Evolutionary conservation across 768 basidiomycete species (phyloP), one percentile per base, ranked within the genome.

Genomic region (Infundibulicybe gibba): DNA sequence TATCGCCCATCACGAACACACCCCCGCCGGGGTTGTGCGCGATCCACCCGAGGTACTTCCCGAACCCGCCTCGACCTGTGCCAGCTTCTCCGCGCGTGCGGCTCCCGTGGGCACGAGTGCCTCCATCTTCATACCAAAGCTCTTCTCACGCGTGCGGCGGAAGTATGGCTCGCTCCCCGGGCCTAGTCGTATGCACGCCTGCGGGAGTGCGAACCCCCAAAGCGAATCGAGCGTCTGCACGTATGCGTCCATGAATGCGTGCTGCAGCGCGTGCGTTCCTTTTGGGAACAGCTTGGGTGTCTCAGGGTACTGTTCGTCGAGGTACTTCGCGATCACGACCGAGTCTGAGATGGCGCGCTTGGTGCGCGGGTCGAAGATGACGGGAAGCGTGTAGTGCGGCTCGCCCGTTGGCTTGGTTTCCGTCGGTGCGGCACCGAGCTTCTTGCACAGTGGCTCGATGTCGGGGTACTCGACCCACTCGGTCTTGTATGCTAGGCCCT

Each of bases 221-320:
- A 61, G 14, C 12, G 55, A 49, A 13, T 15, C 43, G 33, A 61
- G 40, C 11, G 52, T 49, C 6, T 48, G 40, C 1, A 40, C 45
- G 37, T 60, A 55, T 2, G 56, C 57, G 6, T 58, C 45, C 0
- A 52, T 40, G 53, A 76, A 74, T 1, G 71, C 71, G 1, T 58
- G 60, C 41, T 77, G 64, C 9, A 80, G 56, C 1, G 67, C 69
- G 21, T 59, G 56, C 0, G 64, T 66, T 12, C 69, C 71, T 2
- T 44, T 15, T 0, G 70, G 72, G 50, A 78, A 57, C 15, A 79
- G 53, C 6, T 41, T 51, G 2, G 70, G 72, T 0, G 70, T 65
- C 41, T 66, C 58, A 0, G 79, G 75, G 52, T 79, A 81, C 1
- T 66, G 63, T 2, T 62, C 59, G 45, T 81, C 80, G 46, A 81